These are phyloP conservation scores for Gyromitra esculenta DNA, from an alignment of 2,329 filamentous ascomycete species.

Conservation along the genomic window DNA sequence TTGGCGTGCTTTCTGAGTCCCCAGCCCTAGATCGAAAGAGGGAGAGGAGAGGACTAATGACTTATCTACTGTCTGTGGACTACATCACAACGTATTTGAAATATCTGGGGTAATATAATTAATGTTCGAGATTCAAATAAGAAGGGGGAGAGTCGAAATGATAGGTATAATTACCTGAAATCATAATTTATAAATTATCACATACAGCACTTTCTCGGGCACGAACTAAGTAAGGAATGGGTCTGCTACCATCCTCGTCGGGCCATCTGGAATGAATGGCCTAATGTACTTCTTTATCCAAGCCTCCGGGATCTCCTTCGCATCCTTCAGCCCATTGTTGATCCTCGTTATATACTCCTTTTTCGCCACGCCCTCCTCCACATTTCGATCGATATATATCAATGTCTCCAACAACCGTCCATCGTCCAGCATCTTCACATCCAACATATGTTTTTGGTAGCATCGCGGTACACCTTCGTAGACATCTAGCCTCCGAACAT, in stretches of 20 bases:
- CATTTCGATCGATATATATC: slow-evolving; percentile 53
- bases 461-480: slow-evolving; percentile 72
- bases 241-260: slow-evolving; percentile 23
- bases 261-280: slow-evolving; percentile 32
- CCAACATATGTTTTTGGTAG: slow-evolving; percentile 66
- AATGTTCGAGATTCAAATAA: background rate
- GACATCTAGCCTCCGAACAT: slow-evolving; percentile 67
- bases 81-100: too few relatives aligned
- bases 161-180: background rate
- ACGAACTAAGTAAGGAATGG: slow-evolving; percentile 16
- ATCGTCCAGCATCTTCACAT: slow-evolving; percentile 35
- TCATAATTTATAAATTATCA: background rate
- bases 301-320: slow-evolving; percentile 44
- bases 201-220: background rate
- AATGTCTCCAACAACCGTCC: slow-evolving; percentile 24
- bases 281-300: slow-evolving; percentile 55
- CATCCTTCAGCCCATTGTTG: slow-evolving; percentile 53
- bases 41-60: too few relatives aligned
- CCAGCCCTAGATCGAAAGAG: too few relatives aligned
- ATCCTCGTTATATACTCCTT: slow-evolving; percentile 55
- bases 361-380: slow-evolving; percentile 45
- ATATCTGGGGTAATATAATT: background rate
- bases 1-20: too few relatives aligned
- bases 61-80: too few relatives aligned
- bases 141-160: background rate